Evolutionary conservation across 208 protist species (phyloP).

Genomic region (Leishmania guyanensis): DNA sequence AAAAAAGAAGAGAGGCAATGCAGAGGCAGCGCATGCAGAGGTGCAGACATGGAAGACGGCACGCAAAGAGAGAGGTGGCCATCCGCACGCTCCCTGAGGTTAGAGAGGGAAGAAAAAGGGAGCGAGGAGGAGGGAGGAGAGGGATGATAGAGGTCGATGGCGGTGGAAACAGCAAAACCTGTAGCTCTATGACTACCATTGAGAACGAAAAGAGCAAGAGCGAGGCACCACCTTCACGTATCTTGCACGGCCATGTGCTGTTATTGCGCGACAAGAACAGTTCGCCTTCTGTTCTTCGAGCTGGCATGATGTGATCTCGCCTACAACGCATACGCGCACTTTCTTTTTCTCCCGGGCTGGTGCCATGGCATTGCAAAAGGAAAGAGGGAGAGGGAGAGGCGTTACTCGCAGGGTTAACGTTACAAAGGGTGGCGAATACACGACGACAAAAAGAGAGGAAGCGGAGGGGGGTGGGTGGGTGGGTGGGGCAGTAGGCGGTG

Average conservation of each 20-base stretch:
- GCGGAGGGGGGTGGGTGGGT: background rate
- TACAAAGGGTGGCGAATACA: background rate
- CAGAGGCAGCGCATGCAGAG: background rate
- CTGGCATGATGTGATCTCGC: background rate
- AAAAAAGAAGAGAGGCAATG: background rate
- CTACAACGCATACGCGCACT: background rate
- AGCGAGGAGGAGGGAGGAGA: no score
- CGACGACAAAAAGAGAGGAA: background rate
- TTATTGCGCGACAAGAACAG: background rate
- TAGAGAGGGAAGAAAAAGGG: background rate
- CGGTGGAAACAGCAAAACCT: background rate
- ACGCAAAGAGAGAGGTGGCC: background rate
- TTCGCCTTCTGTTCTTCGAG: background rate
- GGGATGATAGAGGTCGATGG: background rate
- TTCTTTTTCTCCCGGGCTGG: background rate
- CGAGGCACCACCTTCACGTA: background rate
- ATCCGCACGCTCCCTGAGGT: background rate
- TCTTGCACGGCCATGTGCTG: background rate
- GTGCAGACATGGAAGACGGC: slow-evolving; percentile 1
- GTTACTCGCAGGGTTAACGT: slow-evolving; percentile 5
- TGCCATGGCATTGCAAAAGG: background rate
- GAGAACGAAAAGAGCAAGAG: background rate
- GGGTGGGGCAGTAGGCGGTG: background rate
- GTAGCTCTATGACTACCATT: background rate
- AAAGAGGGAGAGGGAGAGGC: background rate